phyloP scores from a whole-genome alignment of 1,284 basidiomycete genomes.

The Tilletiaria anomala region DNA sequence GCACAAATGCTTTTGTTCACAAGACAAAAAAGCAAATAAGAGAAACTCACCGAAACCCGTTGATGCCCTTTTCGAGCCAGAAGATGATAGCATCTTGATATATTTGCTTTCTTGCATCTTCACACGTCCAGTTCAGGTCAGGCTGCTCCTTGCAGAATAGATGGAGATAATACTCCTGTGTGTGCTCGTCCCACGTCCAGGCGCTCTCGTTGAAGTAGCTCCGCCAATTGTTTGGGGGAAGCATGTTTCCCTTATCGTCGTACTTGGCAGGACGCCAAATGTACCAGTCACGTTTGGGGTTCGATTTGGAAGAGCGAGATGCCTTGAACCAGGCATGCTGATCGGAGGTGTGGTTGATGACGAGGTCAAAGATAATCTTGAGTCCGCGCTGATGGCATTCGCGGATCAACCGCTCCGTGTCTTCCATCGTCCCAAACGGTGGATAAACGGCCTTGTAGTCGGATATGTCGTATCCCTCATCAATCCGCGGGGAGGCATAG shows the following conservation, averaged over 20 bases:
- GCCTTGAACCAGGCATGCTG: slow-evolving; percentile 53
- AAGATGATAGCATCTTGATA: slow-evolving; percentile 52
- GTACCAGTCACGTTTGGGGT: slow-evolving; percentile 58
- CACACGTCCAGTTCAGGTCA: slow-evolving; percentile 64
- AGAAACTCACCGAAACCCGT: slow-evolving; percentile 53
- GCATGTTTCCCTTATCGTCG: slow-evolving; percentile 42
- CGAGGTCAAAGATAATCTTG: slow-evolving; percentile 65
- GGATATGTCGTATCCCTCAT: slow-evolving; percentile 33
- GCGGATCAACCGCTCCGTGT: slow-evolving; percentile 54
- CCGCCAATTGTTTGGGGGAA: slow-evolving; percentile 58
- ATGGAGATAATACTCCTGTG: slow-evolving; percentile 61
- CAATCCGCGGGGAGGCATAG: slow-evolving; percentile 49
- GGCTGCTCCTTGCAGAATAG: slow-evolving; percentile 58
- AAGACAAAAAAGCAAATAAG: background rate
- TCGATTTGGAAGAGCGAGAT: slow-evolving; percentile 50
- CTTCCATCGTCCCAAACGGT: slow-evolving; percentile 56
- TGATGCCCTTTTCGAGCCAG: slow-evolving; percentile 59
- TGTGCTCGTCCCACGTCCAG: slow-evolving; percentile 58
- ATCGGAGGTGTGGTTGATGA: slow-evolving; percentile 65
- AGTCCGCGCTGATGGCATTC: slow-evolving; percentile 53
- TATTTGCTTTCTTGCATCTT: slow-evolving; percentile 46
- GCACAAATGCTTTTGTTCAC: no score
- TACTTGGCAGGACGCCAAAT: slow-evolving; percentile 56
- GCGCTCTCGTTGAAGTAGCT: slow-evolving; percentile 56
- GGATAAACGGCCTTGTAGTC: slow-evolving; percentile 61